Conservation (phyloP, 805 yeast species). For the Kazachstania psychrophila region DNA sequence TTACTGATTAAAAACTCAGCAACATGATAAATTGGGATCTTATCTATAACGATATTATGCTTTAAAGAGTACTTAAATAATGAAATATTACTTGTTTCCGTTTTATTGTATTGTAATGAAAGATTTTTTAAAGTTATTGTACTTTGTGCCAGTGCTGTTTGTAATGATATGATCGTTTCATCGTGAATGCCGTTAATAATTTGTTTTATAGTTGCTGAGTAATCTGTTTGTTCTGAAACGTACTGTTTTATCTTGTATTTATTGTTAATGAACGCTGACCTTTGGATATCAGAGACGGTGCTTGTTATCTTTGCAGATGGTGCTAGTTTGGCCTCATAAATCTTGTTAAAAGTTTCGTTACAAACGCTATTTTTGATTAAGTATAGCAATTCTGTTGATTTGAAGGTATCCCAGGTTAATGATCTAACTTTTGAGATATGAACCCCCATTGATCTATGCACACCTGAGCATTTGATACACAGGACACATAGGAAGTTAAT, state of each 20-base stretch:
- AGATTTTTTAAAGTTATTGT: constrained; percentile 8
- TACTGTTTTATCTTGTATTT: constrained; percentile 55
- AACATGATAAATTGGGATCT: constrained; percentile 35
- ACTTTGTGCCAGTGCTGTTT: constrained; percentile 19
- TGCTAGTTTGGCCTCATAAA: constrained; percentile 43
- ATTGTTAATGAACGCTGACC: constrained; percentile 50
- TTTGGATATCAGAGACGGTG: constrained; percentile 34
- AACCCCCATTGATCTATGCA: constrained; percentile 80
- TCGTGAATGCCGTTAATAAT: constrained; percentile 46
- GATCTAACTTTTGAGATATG: constrained; percentile 74
- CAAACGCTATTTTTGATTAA: constrained; percentile 45
- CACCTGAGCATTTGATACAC: constrained; percentile 80
- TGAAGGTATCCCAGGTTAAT: constrained; percentile 58
- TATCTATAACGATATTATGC: constrained; percentile 29
- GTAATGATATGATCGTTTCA: constrained; percentile 31
- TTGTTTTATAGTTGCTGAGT: constrained; percentile 25
- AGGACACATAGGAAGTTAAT: constrained; percentile 60
- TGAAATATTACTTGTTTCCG: constrained; percentile 5
- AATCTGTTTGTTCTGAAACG: constrained; percentile 19
- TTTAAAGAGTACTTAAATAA: constrained; percentile 47
- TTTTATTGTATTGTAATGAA: constrained; percentile 8
- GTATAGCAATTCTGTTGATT: constrained; percentile 47
- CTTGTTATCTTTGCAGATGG: constrained; percentile 26
- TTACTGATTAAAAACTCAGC: constrained; percentile 51
- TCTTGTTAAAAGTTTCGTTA: constrained; percentile 47